Evolutionary conservation across 164 flowering plant genomes (phyloP).

Genomic region (Protea cynaroides): DNA sequence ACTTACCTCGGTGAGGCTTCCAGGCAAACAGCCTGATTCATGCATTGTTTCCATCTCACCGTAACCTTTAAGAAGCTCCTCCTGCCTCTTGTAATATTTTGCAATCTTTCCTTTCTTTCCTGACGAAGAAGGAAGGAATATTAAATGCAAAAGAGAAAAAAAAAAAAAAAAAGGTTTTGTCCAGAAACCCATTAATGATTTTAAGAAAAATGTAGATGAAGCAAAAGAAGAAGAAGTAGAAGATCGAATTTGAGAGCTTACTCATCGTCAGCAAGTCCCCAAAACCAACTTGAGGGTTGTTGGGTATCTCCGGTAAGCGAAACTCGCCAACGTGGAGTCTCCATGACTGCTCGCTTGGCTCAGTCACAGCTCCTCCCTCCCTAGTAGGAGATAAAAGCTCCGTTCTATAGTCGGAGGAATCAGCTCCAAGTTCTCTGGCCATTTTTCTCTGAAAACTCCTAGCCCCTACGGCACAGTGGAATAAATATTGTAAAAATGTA

Average conservation of each 20-base stretch:
- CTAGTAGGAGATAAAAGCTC: constrained; percentile 30
- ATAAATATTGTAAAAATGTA: too few relatives aligned
- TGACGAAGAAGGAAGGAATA: constrained; percentile 6
- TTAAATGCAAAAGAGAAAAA: too few relatives aligned
- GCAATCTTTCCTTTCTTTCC: constrained; percentile 56
- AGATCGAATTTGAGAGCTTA: neutral
- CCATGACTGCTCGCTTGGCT: constrained; percentile 35
- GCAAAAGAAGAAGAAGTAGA: neutral
- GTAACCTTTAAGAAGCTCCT: constrained; percentile 70
- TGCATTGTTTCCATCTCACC: constrained; percentile 67
- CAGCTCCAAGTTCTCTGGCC: constrained; percentile 8
- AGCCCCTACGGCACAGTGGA: too few relatives aligned
- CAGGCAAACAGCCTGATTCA: constrained; percentile 48
- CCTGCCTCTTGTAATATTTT: constrained; percentile 79
- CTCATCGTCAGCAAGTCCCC: constrained; percentile 6
- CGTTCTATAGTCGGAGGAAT: constrained; percentile 23
- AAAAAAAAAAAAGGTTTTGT: too few relatives aligned
- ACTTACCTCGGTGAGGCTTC: constrained; percentile 58
- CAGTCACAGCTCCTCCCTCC: constrained; percentile 17
- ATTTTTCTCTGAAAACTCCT: neutral
- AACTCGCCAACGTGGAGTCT: constrained; percentile 33
- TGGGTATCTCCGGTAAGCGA: constrained; percentile 20
- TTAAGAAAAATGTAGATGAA: neutral
- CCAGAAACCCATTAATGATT: too few relatives aligned
- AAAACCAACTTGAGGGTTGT: constrained; percentile 6